phyloP scores from a whole-genome alignment of 192 early-diverging fungal genomes.

The Funneliformis geosporum region DNA sequence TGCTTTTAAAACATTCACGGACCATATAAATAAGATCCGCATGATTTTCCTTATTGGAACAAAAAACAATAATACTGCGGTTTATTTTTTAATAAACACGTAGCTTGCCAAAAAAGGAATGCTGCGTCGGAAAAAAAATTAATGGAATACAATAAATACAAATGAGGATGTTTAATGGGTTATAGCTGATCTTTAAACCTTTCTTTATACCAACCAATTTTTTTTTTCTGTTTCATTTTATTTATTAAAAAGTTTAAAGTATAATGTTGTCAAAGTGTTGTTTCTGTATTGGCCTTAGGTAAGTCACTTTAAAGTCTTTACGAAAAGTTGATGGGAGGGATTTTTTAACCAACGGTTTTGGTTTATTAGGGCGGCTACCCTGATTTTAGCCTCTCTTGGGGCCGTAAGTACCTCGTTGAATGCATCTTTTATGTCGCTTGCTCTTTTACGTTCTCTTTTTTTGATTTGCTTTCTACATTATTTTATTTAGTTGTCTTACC shows the following conservation, averaged over 20 bases:
- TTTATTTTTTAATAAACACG: too few relatives aligned
- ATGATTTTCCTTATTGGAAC: too few relatives aligned
- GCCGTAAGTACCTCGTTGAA: constrained; percentile 9
- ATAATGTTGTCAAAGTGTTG: constrained; percentile 36
- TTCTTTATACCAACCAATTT: too few relatives aligned
- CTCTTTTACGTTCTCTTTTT: not conserved
- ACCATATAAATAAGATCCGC: too few relatives aligned
- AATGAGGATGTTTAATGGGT: too few relatives aligned
- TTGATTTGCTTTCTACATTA: not conserved
- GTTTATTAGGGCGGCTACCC: constrained; percentile 27
- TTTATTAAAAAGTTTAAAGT: not conserved
- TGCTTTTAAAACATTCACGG: too few relatives aligned
- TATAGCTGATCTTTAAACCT: too few relatives aligned
- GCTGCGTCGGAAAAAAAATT: too few relatives aligned
- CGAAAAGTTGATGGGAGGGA: not conserved
- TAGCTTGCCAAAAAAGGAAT: too few relatives aligned
- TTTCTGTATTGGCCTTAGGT: constrained; percentile 35
- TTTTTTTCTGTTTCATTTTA: not conserved
- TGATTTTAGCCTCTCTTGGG: constrained; percentile 33
- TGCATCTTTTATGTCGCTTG: not conserved
- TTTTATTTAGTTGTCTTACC: constrained; percentile 9
- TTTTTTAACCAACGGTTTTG: not conserved
- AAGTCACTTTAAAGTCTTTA: not conserved
- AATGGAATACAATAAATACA: too few relatives aligned
- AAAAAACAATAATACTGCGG: too few relatives aligned